Conservation (phyloP, 176 grass and related monocot species). For the Aegilops speltoides region DNA sequence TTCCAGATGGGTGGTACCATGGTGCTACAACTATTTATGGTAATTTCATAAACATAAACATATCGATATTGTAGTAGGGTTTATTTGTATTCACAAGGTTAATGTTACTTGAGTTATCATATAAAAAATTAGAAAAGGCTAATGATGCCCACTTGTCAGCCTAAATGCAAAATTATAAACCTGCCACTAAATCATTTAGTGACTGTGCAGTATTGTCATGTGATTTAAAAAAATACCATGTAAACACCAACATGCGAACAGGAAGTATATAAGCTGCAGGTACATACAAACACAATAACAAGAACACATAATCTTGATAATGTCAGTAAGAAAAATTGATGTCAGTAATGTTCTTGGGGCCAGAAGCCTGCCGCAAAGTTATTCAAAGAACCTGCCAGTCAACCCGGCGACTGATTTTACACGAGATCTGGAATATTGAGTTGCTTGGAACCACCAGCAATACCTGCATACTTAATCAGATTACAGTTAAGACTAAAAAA, state of each 20-base stretch:
- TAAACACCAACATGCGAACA: not conserved
- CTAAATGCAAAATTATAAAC: not conserved
- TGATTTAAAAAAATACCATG: not conserved
- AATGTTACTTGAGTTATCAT: not conserved
- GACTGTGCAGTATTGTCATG: not conserved
- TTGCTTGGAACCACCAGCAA: not conserved
- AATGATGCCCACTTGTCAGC: not conserved
- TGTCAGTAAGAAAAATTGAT: too few relatives aligned
- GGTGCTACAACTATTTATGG: not conserved
- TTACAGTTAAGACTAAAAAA: not conserved
- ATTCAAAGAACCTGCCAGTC: not conserved
- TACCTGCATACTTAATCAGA: not conserved
- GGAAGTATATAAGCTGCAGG: not conserved
- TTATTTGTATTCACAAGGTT: not conserved
- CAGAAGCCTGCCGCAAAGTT: not conserved
- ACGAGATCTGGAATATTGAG: not conserved
- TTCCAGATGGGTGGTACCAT: not conserved
- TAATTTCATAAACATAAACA: not conserved
- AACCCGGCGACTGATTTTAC: not conserved
- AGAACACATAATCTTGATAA: not conserved
- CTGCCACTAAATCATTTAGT: not conserved
- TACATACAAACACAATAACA: constrained; percentile 8
- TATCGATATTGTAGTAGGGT: not conserved
- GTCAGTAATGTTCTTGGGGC: not conserved
- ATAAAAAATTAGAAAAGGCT: not conserved